Conservation (phyloP, 106 monocot species). For the Phalaenopsis equestris region DNA sequence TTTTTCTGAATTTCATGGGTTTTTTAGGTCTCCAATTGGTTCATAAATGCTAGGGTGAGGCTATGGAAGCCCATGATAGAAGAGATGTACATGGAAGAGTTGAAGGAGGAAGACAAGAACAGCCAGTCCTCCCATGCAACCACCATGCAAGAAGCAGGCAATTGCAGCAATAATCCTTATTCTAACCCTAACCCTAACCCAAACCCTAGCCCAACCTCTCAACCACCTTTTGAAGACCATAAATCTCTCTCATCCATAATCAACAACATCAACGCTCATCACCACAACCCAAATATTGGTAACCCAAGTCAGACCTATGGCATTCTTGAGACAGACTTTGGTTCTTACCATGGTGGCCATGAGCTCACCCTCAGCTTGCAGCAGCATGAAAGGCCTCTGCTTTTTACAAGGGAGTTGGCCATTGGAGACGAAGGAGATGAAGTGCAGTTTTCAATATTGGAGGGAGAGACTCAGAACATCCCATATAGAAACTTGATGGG, state of each 20-base stretch:
- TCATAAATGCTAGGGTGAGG: conserved; percentile 76
- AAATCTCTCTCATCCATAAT: conserved; percentile 29
- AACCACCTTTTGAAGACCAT: neutral
- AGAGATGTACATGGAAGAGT: conserved; percentile 88
- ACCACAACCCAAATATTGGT: neutral
- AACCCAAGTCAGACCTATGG: conserved; percentile 14
- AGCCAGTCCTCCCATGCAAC: neutral
- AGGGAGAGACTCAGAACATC: conserved; percentile 27
- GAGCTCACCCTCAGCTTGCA: conserved; percentile 33
- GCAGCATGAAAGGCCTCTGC: conserved; percentile 22
- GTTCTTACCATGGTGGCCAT: conserved; percentile 17
- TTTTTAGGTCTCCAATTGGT: conserved; percentile 64
- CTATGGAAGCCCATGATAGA: conserved; percentile 98
- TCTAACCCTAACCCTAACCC: conserved; percentile 8
- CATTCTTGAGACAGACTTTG: conserved; percentile 7
- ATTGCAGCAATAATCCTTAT: neutral
- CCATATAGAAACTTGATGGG: conserved; percentile 39
- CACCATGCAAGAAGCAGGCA: neutral
- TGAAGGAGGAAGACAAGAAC: conserved; percentile 33
- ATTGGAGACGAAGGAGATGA: conserved; percentile 14
- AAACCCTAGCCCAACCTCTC: conserved; percentile 16
- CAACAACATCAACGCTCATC: neutral
- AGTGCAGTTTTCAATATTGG: conserved; percentile 31
- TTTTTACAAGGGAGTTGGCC: conserved; percentile 7
- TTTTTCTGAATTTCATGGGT: neutral